These are phyloP conservation scores for Fraxinus velutina DNA, from an alignment of 305 asterid species.

Conservation along the genomic window DNA sequence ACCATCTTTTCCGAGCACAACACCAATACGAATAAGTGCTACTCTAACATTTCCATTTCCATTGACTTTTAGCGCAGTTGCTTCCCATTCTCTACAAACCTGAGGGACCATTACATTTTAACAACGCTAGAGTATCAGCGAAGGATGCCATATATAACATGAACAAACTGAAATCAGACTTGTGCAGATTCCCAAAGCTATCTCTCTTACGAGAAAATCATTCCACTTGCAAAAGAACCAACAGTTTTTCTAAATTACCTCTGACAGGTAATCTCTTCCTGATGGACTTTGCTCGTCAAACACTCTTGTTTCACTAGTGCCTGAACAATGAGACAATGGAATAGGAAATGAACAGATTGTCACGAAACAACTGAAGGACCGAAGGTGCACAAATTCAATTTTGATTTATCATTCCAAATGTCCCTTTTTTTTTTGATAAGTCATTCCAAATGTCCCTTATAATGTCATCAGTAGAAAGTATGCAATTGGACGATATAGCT, in stretches of 20 bases:
- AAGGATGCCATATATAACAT: neutral
- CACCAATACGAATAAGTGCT: constrained; percentile 73
- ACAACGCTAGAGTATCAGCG: neutral
- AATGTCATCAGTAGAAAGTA: neutral
- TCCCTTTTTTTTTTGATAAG: too few species aligned
- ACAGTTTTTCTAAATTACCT: constrained; percentile 38
- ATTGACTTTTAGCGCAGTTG: constrained; percentile 59
- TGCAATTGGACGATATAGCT: neutral
- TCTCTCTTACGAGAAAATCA: neutral
- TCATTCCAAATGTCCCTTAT: neutral
- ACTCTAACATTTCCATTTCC: constrained; percentile 60
- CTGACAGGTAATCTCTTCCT: constrained; percentile 83
- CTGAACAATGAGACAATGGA: constrained; percentile 35
- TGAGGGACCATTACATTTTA: constrained; percentile 28
- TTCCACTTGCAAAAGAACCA: neutral
- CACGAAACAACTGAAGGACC: neutral
- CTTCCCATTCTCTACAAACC: constrained; percentile 99
- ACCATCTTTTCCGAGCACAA: constrained; percentile 94
- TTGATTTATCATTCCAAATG: neutral
- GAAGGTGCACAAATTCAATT: neutral
- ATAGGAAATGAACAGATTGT: constrained; percentile 8
- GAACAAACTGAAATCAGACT: neutral
- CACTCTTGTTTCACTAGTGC: constrained; percentile 66
- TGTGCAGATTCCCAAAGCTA: neutral
- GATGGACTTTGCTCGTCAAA: constrained; percentile 90